Evolutionary conservation across 2,329 filamentous ascomycete species (phyloP), one percentile per base, ranked within the genome.

Genomic region (Neonectria sp.): DNA sequence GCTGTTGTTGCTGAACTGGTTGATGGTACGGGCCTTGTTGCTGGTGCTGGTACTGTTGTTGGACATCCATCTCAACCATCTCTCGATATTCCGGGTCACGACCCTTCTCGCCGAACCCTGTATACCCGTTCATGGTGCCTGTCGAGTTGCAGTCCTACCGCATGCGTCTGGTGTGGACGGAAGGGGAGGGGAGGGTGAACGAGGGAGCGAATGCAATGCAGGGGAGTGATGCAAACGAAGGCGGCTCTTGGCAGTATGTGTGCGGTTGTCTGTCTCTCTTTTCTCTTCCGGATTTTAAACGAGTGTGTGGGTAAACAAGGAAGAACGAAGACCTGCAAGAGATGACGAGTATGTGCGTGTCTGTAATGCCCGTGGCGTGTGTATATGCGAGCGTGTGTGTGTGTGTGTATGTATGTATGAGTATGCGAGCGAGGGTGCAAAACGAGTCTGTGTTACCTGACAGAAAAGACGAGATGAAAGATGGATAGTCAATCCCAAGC

Each of bases 31-130:
- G 66, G 17, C 74, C 72, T 49, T 75, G 72, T 43, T 76, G 75
- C 46, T 76, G 71, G 15, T 76, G 71, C 21, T 78, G 69, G 15
- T 75, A 70, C 45, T 76, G 70, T 48, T 73, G 73, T 24, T 79
- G 77, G 13, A 73, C 71, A 49, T 81, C 79, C 51, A 81, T 79
- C 53, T 81, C 79, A 62, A 79, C 71, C 77, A 79, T 79, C 65
- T 80, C 79, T 51, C 77, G 74, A 62, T 78, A 75, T 68, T 79
- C 78, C 27, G 71, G 71, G 1, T 73, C 71, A 49, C 64, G 64
- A 24, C 72, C 66, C 60, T 55, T 69, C 52, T 70, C 71, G 43
- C 62, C 68, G 69, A 70, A 65, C 56, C 72, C 73, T 55, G 59
- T 68, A 65, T 75, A 73, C 53, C 74, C 75, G 65, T 77, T 79